A percentile compares a stretch with the other conserved stretches of the same genome.
phyloP scores from a whole-genome alignment of 2,329 filamentous ascomycete genomes.

The Aureobasidium sp. region DNA sequence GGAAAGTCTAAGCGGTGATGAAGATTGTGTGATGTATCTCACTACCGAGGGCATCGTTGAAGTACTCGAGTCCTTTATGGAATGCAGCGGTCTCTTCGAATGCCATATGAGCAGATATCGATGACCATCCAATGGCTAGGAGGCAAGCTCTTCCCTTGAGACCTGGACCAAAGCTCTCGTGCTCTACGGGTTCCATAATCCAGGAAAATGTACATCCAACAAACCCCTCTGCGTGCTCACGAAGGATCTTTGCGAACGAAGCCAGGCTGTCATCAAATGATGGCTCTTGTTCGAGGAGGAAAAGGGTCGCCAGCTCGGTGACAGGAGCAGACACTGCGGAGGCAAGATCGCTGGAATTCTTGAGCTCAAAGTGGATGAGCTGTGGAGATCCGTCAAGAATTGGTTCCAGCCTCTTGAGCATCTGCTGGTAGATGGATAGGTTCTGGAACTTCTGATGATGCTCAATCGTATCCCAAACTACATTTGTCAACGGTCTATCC shows the following conservation, averaged over 20 bases:
- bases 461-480: conserved; percentile 39
- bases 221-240: conserved; percentile 27
- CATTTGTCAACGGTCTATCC: background rate
- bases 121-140: conserved; percentile 46
- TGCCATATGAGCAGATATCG: conserved; percentile 42
- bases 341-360: conserved; percentile 18
- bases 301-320: conserved; percentile 43
- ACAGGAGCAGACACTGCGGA: conserved; percentile 35
- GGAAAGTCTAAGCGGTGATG: background rate
- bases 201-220: conserved; percentile 29
- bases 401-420: conserved; percentile 28
- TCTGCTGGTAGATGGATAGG: conserved; percentile 32
- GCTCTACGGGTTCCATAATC: conserved; percentile 28
- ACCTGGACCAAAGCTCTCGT: conserved; percentile 21
- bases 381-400: conserved; percentile 25
- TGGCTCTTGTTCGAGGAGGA: conserved; percentile 34
- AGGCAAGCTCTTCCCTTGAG: conserved; percentile 37
- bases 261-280: conserved; percentile 30
- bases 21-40: conserved; percentile 30
- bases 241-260: conserved; percentile 33
- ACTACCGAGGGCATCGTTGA: conserved; percentile 39
- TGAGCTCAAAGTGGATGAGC: conserved; percentile 32
- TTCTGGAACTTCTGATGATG: conserved; percentile 36
- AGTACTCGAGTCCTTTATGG: conserved; percentile 31
- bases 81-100: conserved; percentile 43